Conservation (phyloP, 1,284 basidiomycete genomes). For the Malassezia dermatis region DNA sequence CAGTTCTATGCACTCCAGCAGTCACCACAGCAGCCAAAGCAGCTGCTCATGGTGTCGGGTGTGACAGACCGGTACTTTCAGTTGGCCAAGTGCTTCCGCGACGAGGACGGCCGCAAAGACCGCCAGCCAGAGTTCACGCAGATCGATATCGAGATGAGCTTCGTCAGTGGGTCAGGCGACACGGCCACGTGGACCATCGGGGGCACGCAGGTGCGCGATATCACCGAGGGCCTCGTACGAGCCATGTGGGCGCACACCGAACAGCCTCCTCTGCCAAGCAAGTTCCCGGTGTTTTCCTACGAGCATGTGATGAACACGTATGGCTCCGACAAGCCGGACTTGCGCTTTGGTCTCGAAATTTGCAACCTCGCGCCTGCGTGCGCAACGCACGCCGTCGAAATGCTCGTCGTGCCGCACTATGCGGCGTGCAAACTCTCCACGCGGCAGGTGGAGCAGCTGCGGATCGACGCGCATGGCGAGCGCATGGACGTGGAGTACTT, state of each 20-base stretch:
- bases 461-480: conserved; percentile 18
- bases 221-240: conserved; percentile 30
- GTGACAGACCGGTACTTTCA: conserved; percentile 81
- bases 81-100: conserved; percentile 83
- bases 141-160: conserved; percentile 91
- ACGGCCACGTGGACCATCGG: conserved; percentile 60
- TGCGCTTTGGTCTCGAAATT: conserved; percentile 60
- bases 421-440: conserved; percentile 17
- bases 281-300: conserved; percentile 2
- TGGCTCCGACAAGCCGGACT: conserved; percentile 91
- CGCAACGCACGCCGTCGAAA: conserved; percentile 4
- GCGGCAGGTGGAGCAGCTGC: conserved; percentile 24
- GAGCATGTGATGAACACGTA: conserved; percentile 50
- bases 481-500: conserved; percentile 26
- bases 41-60: conserved; percentile 83
- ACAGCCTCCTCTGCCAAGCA: conserved; percentile 44
- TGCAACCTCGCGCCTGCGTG: conserved; percentile 23
- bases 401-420: conserved; percentile 13
- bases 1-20: conserved; percentile 83
- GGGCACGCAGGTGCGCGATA: conserved; percentile 31
- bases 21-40: conserved; percentile 91
- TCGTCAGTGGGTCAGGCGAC: conserved; percentile 59
- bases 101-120: conserved; percentile 86
- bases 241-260: conserved; percentile 60
- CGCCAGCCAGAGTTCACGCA: conserved; percentile 94